Evolutionary conservation across 495 filamentous ascomycete species (phyloP).

Genomic region (Amniculicola lignicola): DNA sequence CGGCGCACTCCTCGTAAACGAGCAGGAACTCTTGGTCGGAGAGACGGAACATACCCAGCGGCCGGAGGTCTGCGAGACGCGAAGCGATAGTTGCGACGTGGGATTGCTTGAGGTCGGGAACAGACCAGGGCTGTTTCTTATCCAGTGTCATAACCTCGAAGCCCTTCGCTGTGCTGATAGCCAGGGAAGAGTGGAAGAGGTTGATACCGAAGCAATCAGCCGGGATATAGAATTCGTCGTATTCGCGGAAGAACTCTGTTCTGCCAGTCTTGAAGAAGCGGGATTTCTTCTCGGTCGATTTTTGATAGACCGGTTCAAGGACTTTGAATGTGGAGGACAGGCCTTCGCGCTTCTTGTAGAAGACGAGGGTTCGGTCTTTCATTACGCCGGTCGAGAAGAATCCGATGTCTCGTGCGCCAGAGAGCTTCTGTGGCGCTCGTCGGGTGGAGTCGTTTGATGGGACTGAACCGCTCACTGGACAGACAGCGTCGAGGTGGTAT

Average conservation of each 20-base stretch:
- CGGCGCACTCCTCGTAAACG: constrained; percentile 90
- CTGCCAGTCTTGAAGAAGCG: constrained; percentile 67
- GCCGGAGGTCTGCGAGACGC: constrained; percentile 74
- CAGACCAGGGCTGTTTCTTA: constrained; percentile 87
- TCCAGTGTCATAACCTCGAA: constrained; percentile 95
- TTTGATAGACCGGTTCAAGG: constrained; percentile 91
- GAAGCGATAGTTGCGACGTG: constrained; percentile 75
- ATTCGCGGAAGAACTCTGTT: constrained; percentile 96
- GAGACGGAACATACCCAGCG: constrained; percentile 94
- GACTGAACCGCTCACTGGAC: constrained; percentile 64
- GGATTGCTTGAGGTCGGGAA: constrained; percentile 77
- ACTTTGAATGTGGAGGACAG: constrained; percentile 48
- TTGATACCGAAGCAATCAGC: constrained; percentile 94
- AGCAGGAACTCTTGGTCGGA: constrained; percentile 89
- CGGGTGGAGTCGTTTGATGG: constrained; percentile 62
- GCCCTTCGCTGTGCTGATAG: constrained; percentile 85
- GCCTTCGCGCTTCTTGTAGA: constrained; percentile 93
- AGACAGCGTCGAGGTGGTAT: constrained; percentile 88
- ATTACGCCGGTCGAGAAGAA: constrained; percentile 94
- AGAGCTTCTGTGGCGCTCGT: constrained; percentile 85
- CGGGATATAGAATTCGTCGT: constrained; percentile 97
- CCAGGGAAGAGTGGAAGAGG: constrained; percentile 88
- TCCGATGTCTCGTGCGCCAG: constrained; percentile 80
- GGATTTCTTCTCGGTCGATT: constrained; percentile 70
- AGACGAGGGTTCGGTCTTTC: constrained; percentile 91